Conservation (phyloP, 176 grass and related monocot species). For the Typha latifolia region DNA sequence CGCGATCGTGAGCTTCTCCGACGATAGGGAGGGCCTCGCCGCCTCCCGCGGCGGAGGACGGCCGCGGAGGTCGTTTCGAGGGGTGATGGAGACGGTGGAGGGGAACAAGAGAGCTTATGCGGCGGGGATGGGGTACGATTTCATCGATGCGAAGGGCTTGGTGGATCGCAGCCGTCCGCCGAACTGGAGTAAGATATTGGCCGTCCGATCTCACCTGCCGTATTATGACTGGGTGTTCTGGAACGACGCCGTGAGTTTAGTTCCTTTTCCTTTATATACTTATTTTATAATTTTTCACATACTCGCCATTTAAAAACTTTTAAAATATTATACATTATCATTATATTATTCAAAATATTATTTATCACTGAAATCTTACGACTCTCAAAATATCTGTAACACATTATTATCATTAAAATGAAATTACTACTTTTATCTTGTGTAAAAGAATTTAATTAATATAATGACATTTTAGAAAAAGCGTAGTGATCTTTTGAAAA, state of each 20-base stretch:
- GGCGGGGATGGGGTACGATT: constrained; percentile 34
- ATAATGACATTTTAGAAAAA: too few relatives aligned
- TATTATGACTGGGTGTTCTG: constrained; percentile 82
- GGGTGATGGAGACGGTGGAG: constrained; percentile 38
- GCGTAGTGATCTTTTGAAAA: too few relatives aligned
- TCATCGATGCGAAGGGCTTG: constrained; percentile 28
- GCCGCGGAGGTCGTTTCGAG: constrained; percentile 43
- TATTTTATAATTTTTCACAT: not conserved
- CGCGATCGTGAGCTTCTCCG: constrained; percentile 62
- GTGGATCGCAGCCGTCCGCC: constrained; percentile 61
- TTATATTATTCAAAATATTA: too few relatives aligned
- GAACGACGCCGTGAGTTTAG: constrained; percentile 60
- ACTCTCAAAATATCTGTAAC: too few relatives aligned
- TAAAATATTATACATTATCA: too few relatives aligned
- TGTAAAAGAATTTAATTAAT: too few relatives aligned
- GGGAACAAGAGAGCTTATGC: constrained; percentile 60
- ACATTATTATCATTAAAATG: too few relatives aligned
- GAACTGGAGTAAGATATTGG: constrained; percentile 80
- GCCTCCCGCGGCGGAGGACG: not conserved
- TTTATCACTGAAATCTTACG: too few relatives aligned
- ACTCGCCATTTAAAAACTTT: too few relatives aligned
- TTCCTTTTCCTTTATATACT: not conserved
- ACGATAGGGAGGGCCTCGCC: constrained; percentile 12
- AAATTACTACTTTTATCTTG: too few relatives aligned
- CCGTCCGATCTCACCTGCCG: constrained; percentile 36